Evolutionary conservation across 345 rosid genomes (phyloP).

Genomic region (Gossypium mustelinum): DNA sequence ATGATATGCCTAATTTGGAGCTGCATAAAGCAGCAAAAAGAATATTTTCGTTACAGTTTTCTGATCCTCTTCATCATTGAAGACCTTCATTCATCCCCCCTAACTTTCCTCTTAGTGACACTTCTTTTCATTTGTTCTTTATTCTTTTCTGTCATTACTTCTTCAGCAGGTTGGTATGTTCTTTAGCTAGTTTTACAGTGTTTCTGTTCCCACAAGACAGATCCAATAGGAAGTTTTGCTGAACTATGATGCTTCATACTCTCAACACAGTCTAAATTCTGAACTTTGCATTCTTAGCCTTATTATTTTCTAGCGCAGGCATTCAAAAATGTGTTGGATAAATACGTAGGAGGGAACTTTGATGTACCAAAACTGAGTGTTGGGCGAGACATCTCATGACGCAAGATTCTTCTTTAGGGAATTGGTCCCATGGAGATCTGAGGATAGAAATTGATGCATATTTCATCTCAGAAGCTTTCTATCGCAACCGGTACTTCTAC

Average conservation of each 20-base stretch:
- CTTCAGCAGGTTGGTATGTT: too few species aligned
- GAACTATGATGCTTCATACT: conserved; percentile 13
- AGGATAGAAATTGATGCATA: conserved; percentile 24
- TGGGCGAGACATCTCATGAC: conserved; percentile 23
- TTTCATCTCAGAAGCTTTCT: conserved; percentile 34
- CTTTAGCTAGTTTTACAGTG: conserved; percentile 21
- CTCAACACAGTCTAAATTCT: background rate
- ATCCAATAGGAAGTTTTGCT: conserved; percentile 1
- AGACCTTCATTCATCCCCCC: conserved; percentile 8
- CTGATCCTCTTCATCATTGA: too few species aligned
- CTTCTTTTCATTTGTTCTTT: conserved; percentile 23
- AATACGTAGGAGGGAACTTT: conserved; percentile 46
- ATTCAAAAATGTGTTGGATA: conserved; percentile 62
- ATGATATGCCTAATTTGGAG: background rate
- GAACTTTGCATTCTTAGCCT: background rate
- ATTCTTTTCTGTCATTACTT: background rate
- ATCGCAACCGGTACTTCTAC: conserved; percentile 31
- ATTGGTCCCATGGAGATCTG: conserved; percentile 27
- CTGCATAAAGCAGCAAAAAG: background rate
- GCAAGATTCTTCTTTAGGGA: conserved; percentile 17
- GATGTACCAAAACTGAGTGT: conserved; percentile 26
- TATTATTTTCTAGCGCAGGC: conserved; percentile 42
- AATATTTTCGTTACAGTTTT: background rate
- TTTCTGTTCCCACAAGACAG: background rate
- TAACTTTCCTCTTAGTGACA: conserved; percentile 15